Evolutionary conservation across 2,329 filamentous ascomycete species (phyloP), one percentile per base, ranked within the genome.

Genomic region (Cercospora citrullina): DNA sequence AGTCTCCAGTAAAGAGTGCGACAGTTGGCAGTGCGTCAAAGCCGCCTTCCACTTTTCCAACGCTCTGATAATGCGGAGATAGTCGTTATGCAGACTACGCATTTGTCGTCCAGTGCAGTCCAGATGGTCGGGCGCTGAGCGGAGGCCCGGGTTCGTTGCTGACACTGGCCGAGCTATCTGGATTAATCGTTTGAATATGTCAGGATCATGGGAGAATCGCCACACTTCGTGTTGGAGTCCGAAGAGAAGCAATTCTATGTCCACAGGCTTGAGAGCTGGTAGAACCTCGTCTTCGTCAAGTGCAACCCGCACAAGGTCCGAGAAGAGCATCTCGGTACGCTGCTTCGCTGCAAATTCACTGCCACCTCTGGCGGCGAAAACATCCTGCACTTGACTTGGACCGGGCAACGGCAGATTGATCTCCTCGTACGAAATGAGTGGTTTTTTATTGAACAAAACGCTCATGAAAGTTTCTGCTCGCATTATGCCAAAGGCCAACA

Each of bases 131-230:
- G 16, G 51, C 18, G 51, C 10, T 55, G 51, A 14, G 2, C 6
- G 3, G 3, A 14, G 10, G 10, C 21, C 23, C 21, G 28, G 3
- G 2, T 18, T 5, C 6, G 51, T 16, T 12, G 31, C 4, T 33
- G 3, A 33, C 2, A 33, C 31, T 30, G 53, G 23, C 26, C 23
- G 28, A 16, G 28, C 26, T 21, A 5, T 8, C 6, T 31, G 28
- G 1, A 48, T 71, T 33, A 71, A 39, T 8, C 69, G 53, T 60
- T 68, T 66, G 57, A 69, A 71, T 9, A 69, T 61, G 5, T 68
- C 68, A 16, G 68, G 66, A 14, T 71, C 69, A n/a, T 71, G 69
- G n/a, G 68, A 67, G 60, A 69, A 69, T 39, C 64, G 61, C 69
- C 69, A 71, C 6, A 71, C 69, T 6, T 63, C 65, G 53, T 69